A percentile compares a stretch with the other conserved stretches of the same genome.
phyloP scores from a whole-genome alignment of 495 filamentous ascomycete genomes.

The Xylaria curta region DNA sequence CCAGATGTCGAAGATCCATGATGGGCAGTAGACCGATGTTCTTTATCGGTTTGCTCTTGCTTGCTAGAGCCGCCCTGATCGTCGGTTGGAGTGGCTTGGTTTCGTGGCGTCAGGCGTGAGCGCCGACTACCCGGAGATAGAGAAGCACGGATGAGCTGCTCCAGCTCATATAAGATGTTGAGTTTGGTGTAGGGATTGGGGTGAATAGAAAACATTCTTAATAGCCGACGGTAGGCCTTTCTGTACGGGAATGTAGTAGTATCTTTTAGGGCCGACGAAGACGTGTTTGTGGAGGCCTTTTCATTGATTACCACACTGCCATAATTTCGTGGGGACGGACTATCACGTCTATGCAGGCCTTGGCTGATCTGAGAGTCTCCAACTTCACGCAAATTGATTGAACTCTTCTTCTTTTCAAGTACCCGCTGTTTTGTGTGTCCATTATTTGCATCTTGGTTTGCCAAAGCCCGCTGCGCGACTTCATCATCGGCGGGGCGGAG shows the following conservation, averaged over 20 bases:
- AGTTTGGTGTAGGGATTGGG: constrained; percentile 89
- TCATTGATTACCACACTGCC: constrained; percentile 52
- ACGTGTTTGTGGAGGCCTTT: constrained; percentile 44
- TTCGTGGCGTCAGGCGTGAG: constrained; percentile 44
- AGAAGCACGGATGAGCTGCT: constrained; percentile 80
- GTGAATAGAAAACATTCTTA: constrained; percentile 88
- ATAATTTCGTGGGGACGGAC: constrained; percentile 44
- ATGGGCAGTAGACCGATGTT: constrained; percentile 20
- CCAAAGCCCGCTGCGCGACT: constrained; percentile 44
- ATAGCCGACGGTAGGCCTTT: constrained; percentile 76
- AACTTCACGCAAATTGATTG: constrained; percentile 54
- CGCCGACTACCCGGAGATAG: constrained; percentile 53
- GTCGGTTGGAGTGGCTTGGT: constrained; percentile 33
- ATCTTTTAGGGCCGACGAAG: constrained; percentile 46
- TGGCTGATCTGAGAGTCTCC: constrained; percentile 43
- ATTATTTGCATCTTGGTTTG: constrained; percentile 43
- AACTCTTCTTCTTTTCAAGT: constrained; percentile 66
- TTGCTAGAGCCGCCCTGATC: constrained; percentile 27
- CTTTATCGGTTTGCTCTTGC: constrained; percentile 30
- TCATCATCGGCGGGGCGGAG: constrained; percentile 70
- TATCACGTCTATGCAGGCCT: constrained; percentile 38
- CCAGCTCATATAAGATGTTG: constrained; percentile 80
- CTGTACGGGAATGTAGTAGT: constrained; percentile 71
- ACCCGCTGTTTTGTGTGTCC: constrained; percentile 59
- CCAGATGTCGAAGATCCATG: constrained; percentile 14